Evolutionary conservation across 2,329 filamentous ascomycete genomes (phyloP), one percentile per base, ranked within the genome.

Genomic region (Apiospora saccharicola): DNA sequence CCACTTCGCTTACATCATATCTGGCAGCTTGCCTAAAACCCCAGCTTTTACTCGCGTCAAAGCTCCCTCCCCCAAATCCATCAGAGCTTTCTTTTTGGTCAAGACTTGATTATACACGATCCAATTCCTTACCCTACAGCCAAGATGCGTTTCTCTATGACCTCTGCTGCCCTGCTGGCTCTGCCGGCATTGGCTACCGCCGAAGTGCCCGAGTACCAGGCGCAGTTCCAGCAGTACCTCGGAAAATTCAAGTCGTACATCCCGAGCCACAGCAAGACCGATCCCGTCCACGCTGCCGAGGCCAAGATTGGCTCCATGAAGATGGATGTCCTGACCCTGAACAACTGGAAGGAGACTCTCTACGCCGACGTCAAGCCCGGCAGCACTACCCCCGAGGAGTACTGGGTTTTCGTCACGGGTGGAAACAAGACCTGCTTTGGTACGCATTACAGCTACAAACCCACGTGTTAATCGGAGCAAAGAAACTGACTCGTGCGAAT

Each of bases 371-470:
- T 92, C 72, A 85, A 89, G 73, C 82, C 89, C 12, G 89, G 83
- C 41, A 87, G 88, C 74, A 88, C 89, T 14, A 87, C 83, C 10
- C 91, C 93, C 6, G 91, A 92, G 82, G 91, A 94, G 83, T 95
- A 92, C 92, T 91, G 93, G 86, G 85, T 96, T 74, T 87, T 93
- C 76, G 84, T 94, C 76, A 93, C 91, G 13, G 93, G 93, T 71
- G 87, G 92, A 76, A 95, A 95, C 86, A 92, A 91, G 85, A 94
- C 93, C 44, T 96, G 93, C 85, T 92, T 88, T 79, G 88, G 89
- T 90, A 84, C 72, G 86, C 77, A 73, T 61, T 12, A 51, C 19
- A 26, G 43, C 67, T 69, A n/a, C 61, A n/a, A 8, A 37, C 47
- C 53, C 72, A 44, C 34, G 22, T 64, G 43, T 72, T 73, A 67